Percentiles rank a stretch among this genome's conserved stretches.
These are phyloP conservation scores for Cladosporium velox DNA, from an alignment of 2,329 filamentous ascomycete species.

Conservation along the genomic window DNA sequence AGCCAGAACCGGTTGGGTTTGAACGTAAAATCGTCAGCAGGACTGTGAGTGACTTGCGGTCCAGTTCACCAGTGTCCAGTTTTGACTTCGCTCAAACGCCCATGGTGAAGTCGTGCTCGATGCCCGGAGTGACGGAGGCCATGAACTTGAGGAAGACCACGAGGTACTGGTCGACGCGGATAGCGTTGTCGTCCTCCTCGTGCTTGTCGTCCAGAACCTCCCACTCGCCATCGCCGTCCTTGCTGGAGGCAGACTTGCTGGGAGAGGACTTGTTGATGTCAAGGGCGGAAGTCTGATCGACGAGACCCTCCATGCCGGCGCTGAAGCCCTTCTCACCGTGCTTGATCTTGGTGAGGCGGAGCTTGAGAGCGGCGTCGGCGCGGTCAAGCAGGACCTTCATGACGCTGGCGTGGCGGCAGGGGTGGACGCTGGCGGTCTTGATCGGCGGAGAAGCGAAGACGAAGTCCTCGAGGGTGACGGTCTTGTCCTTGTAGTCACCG, in stretches of 20 bases:
- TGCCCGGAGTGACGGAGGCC: slow-evolving; percentile 81
- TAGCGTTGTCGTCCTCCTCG: slow-evolving; percentile 67
- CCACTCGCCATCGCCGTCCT: slow-evolving; percentile 61
- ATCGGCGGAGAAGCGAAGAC: slow-evolving; percentile 88
- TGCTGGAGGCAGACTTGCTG: slow-evolving; percentile 37
- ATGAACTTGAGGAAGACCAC: slow-evolving; percentile 83
- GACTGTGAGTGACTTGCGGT: slow-evolving; percentile 29
- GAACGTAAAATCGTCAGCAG: slow-evolving; percentile 33
- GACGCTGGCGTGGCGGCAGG: slow-evolving; percentile 94
- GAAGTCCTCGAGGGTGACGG: slow-evolving; percentile 96
- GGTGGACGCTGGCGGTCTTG: slow-evolving; percentile 96
- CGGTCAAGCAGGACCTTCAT: slow-evolving; percentile 98
- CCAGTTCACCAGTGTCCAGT: neutral
- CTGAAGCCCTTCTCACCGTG: slow-evolving; percentile 52
- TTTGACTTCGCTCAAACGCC: slow-evolving; percentile 62
- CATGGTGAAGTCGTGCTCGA: slow-evolving; percentile 98
- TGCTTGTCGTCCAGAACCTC: slow-evolving; percentile 58
- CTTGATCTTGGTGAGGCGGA: slow-evolving; percentile 78
- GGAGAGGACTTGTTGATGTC: slow-evolving; percentile 57
- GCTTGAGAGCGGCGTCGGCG: slow-evolving; percentile 87
- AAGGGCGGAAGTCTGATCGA: slow-evolving; percentile 67
- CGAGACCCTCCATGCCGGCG: slow-evolving; percentile 78
- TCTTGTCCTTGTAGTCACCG: slow-evolving; percentile 97
- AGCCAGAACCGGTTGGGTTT: slow-evolving; percentile 30
- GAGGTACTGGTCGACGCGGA: slow-evolving; percentile 84